phyloP scores from a whole-genome alignment of 129 eudicot genomes.

The Saussurea involucrata region DNA sequence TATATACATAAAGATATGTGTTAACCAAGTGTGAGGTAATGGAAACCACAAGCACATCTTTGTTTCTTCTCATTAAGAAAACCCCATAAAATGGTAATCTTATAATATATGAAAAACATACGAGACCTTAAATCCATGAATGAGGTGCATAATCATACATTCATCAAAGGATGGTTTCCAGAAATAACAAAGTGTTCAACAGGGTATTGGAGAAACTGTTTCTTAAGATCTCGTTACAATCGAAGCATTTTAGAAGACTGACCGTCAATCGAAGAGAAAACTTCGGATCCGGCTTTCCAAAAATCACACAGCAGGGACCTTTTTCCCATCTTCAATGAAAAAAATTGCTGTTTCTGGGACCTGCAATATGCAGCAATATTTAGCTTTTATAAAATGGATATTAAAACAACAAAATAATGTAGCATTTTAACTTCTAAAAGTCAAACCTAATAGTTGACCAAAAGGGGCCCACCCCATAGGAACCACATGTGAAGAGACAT shows the following conservation, averaged over 20 bases:
- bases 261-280: neutral
- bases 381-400: neutral
- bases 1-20: no score
- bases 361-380: constrained; percentile 30
- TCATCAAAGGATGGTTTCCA: neutral
- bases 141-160: neutral
- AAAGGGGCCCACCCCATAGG: neutral
- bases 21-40: no score
- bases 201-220: neutral
- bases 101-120: neutral
- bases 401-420: neutral
- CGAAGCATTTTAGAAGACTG: neutral
- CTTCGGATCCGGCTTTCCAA: neutral
- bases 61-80: neutral
- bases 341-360: constrained; percentile 88
- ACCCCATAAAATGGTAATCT: neutral
- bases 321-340: constrained; percentile 93
- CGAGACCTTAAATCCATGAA: neutral
- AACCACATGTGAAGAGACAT: no score
- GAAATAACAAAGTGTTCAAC: constrained; percentile 9
- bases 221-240: constrained; percentile 9
- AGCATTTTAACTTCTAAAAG: neutral
- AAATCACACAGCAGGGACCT: constrained; percentile 75
- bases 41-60: neutral
- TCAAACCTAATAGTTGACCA: neutral